Conservation (phyloP, 2,329 filamentous ascomycete species). For the Dissoconium aciculare region DNA sequence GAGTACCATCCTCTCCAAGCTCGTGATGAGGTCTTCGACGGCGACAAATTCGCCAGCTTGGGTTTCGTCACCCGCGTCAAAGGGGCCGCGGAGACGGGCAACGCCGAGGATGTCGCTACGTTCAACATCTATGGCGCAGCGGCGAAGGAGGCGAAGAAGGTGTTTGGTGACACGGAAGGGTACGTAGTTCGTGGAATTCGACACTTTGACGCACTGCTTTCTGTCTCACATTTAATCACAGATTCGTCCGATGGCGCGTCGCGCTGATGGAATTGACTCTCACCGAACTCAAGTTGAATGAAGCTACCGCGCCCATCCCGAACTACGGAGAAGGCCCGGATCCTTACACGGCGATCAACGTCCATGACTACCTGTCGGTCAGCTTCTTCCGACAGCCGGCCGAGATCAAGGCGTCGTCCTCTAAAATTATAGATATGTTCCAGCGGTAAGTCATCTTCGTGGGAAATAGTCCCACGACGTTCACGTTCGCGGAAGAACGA, state of each 20-base stretch:
- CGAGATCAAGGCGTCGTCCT: constrained; percentile 58
- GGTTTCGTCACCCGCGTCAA: constrained; percentile 68
- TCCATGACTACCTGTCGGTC: constrained; percentile 84
- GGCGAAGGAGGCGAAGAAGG: constrained; percentile 64
- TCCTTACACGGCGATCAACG: constrained; percentile 79
- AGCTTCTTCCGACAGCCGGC: constrained; percentile 74
- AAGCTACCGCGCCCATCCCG: constrained; percentile 55
- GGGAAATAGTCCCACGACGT: constrained; percentile 79
- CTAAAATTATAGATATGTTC: constrained; percentile 69
- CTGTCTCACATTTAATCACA: constrained; percentile 27
- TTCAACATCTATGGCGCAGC: constrained; percentile 87
- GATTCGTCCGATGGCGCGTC: constrained; percentile 80
- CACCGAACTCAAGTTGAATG: constrained; percentile 53
- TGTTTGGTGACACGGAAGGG: constrained; percentile 71
- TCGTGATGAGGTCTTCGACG: constrained; percentile 46
- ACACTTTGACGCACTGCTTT: neutral
- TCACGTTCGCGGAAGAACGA: constrained; percentile 64
- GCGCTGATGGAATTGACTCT: constrained; percentile 81
- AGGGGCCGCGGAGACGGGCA: constrained; percentile 36
- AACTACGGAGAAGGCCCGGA: constrained; percentile 52
- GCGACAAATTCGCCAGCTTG: constrained; percentile 57
- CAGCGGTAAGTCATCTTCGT: constrained; percentile 68
- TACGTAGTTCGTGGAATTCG: constrained; percentile 32
- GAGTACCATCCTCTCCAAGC: constrained; percentile 55
- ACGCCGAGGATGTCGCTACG: constrained; percentile 53